A percentile compares a stretch with the other conserved stretches of the same genome.
These are phyloP conservation scores for Calophaca sinica DNA, from an alignment of 306 rosid genomes.

Conservation along the genomic window DNA sequence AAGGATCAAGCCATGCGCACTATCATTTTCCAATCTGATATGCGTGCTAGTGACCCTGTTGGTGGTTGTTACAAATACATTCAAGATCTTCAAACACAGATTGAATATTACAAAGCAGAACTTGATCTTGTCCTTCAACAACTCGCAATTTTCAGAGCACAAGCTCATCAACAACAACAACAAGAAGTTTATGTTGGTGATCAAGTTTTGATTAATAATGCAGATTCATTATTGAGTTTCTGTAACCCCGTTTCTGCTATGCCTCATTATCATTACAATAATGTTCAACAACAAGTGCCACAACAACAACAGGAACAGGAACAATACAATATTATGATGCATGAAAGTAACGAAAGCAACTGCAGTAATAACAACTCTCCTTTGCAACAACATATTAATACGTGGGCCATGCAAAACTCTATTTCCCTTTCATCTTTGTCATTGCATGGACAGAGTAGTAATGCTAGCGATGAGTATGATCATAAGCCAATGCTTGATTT, in stretches of 20 bases:
- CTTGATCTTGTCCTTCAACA: conserved; percentile 74
- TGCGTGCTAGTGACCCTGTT: conserved; percentile 81
- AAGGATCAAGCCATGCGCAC: conserved; percentile 79
- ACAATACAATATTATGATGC: conserved; percentile 43
- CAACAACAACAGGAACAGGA: conserved; percentile 44
- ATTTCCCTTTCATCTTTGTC: conserved; percentile 48
- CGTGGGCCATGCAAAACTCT: conserved; percentile 67
- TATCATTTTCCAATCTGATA: conserved; percentile 79
- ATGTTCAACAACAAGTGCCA: conserved; percentile 39
- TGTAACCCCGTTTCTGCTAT: conserved; percentile 23
- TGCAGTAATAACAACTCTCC: conserved; percentile 9
- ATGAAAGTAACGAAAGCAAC: conserved; percentile 14
- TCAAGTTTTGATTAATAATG: conserved; percentile 39
- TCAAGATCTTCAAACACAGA: conserved; percentile 58
- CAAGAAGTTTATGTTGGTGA: conserved; percentile 32
- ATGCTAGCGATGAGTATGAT: conserved; percentile 51
- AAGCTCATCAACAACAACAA: conserved; percentile 38
- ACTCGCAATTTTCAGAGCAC: conserved; percentile 62
- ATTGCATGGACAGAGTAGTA: conserved; percentile 57
- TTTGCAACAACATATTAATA: conserved; percentile 61
- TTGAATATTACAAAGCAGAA: conserved; percentile 57
- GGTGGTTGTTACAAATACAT: conserved; percentile 84
- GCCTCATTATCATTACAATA: conserved; percentile 36
- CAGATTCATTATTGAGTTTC: conserved; percentile 52
- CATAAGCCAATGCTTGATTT: conserved; percentile 55